Conservation (phyloP, 305 asterid genomes). For the Striga hermonthica region DNA sequence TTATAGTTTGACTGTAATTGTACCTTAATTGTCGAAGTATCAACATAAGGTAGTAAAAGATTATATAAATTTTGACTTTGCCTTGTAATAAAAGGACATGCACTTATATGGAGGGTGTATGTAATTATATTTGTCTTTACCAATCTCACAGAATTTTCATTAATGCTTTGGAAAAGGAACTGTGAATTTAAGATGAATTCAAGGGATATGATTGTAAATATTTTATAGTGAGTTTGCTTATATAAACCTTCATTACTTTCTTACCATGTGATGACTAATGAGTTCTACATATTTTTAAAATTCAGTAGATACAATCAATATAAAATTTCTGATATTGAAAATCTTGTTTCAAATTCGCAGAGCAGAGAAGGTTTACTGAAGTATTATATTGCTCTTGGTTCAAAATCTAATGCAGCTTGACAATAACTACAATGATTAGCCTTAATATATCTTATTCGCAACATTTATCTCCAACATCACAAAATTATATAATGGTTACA, state of each 20-base stretch:
- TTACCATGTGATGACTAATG: background rate
- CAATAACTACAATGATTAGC: background rate
- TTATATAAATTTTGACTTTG: background rate
- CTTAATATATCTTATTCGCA: background rate
- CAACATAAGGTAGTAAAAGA: background rate
- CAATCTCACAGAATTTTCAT: background rate
- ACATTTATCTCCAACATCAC: background rate
- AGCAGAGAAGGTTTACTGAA: conserved; percentile 1
- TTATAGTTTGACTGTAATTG: background rate
- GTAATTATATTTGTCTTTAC: background rate
- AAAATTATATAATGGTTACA: background rate
- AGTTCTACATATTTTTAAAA: background rate
- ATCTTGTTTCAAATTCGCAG: background rate
- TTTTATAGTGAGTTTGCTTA: too few relatives aligned
- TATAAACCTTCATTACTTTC: too few relatives aligned
- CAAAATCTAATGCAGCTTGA: background rate
- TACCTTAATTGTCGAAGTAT: background rate
- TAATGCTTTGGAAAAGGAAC: background rate
- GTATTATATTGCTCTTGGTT: background rate
- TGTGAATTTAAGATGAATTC: background rate
- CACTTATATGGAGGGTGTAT: background rate
- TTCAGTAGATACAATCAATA: background rate
- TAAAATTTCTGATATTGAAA: background rate
- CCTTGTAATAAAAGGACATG: background rate
- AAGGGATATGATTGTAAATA: background rate